phyloP scores from a whole-genome alignment of 202 grass and related monocot species.

The Panicum hallii region DNA sequence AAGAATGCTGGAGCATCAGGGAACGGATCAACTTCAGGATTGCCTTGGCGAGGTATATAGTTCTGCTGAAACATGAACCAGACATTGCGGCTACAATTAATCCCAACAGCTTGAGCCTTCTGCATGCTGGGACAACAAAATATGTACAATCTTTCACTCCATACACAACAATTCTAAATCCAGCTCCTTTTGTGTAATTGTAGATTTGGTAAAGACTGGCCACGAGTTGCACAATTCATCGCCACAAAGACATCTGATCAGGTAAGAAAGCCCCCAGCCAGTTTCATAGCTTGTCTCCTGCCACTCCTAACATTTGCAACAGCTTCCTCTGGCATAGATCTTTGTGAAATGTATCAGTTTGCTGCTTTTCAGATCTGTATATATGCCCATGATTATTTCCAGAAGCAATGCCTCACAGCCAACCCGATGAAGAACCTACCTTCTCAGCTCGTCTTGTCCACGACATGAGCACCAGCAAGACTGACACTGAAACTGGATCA shows the following conservation, averaged over 20 bases:
- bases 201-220: slow-evolving; percentile 47
- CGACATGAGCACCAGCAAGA: background rate
- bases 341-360: background rate
- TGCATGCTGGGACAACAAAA: background rate
- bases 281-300: background rate
- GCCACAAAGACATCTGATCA: slow-evolving; percentile 36
- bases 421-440: background rate
- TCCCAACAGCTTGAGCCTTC: background rate
- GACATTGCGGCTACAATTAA: background rate
- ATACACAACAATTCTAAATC: background rate
- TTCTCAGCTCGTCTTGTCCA: background rate
- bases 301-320: background rate
- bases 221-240: slow-evolving; percentile 45
- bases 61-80: background rate
- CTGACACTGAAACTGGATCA: too few species aligned
- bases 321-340: background rate
- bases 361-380: slow-evolving; percentile 26
- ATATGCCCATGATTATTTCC: slow-evolving; percentile 38
- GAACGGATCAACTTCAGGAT: slow-evolving; percentile 48
- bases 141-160: background rate
- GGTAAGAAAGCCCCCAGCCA: background rate
- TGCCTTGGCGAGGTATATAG: slow-evolving; percentile 31
- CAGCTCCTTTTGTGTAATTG: background rate
- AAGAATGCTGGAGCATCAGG: slow-evolving; percentile 49
- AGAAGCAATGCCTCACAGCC: background rate